Evolutionary conservation across 441 rosid species (phyloP).

Genomic region (Eruca vesicaria): DNA sequence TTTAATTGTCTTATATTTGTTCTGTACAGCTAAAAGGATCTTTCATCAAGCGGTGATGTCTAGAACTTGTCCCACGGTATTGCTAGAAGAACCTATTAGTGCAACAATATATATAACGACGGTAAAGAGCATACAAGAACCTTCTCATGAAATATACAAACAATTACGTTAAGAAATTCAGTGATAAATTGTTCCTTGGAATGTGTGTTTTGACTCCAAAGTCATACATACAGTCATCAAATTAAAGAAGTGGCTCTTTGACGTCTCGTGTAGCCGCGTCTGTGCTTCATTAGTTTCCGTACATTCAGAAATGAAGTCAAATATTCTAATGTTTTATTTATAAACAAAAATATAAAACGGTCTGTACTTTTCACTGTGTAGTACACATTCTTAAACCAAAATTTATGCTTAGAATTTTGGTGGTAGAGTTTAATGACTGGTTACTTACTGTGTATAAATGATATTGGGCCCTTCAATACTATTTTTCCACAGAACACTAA

Average conservation of each 20-base stretch:
- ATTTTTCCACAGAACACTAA: too few relatives aligned
- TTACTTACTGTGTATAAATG: too few relatives aligned
- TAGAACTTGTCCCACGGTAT: neutral
- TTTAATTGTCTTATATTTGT: neutral
- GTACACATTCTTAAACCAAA: too few relatives aligned
- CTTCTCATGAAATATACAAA: neutral
- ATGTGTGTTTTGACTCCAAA: neutral
- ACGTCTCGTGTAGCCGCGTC: neutral
- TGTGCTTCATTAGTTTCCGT: neutral
- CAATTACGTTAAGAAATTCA: neutral
- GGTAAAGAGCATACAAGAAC: too few relatives aligned
- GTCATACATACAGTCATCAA: slow-evolving; percentile 9
- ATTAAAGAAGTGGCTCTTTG: slow-evolving; percentile 1
- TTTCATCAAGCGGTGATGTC: neutral
- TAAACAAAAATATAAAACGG: too few relatives aligned
- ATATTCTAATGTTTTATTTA: neutral
- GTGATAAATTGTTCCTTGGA: neutral
- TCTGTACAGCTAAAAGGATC: neutral
- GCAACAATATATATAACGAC: neutral
- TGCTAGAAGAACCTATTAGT: neutral
- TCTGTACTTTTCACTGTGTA: too few relatives aligned
- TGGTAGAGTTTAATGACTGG: too few relatives aligned
- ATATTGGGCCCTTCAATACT: too few relatives aligned
- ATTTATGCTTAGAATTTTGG: too few relatives aligned
- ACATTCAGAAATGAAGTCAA: neutral